Percentiles rank a stretch among this genome's conserved stretches.
These are phyloP conservation scores for Neofusicoccum sp. DNA, from an alignment of 2,329 filamentous ascomycete species.

Conservation along the genomic window DNA sequence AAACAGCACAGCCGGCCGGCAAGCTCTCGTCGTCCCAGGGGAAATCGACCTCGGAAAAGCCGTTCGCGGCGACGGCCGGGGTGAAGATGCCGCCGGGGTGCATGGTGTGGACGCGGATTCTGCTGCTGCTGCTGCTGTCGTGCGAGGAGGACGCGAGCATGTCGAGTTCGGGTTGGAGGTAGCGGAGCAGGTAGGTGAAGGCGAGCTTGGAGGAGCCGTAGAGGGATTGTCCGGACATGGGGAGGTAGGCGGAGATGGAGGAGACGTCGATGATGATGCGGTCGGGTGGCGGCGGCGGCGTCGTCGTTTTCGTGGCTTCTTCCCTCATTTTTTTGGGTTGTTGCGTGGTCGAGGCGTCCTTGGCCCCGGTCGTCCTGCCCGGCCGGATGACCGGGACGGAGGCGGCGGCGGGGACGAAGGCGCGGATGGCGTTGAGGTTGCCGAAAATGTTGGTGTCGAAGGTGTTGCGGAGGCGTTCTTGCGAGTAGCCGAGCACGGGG, in stretches of 20 bases:
- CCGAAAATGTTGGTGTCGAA: slow-evolving; percentile 20
- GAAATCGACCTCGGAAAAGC: neutral
- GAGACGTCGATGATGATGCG: slow-evolving; percentile 8
- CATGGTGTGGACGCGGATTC: neutral
- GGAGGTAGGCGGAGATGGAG: slow-evolving; percentile 1
- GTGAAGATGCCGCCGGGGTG: neutral
- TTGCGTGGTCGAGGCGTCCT: neutral
- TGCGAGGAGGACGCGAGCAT: neutral
- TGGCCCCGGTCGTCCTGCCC: neutral
- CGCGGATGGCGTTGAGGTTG: slow-evolving; percentile 20
- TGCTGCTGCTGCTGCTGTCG: neutral
- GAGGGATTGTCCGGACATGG: slow-evolving; percentile 6
- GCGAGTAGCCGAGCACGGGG: slow-evolving; percentile 3
- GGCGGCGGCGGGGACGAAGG: slow-evolving; percentile 16
- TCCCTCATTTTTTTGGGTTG: neutral
- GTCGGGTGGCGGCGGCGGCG: neutral
- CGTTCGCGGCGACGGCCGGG: neutral
- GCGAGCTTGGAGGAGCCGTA: slow-evolving; percentile 18
- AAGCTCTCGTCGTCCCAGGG: neutral
- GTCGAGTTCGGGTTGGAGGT: slow-evolving; percentile 15
- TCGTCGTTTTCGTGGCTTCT: neutral
- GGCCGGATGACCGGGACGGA: neutral
- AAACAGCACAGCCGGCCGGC: slow-evolving; percentile 26
- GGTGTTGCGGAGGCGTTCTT: neutral
- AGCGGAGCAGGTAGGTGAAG: slow-evolving; percentile 6